Evolutionary conservation across 176 grass and related monocot genomes (phyloP).

Genomic region (Rhipidocladum racemiflorum): DNA sequence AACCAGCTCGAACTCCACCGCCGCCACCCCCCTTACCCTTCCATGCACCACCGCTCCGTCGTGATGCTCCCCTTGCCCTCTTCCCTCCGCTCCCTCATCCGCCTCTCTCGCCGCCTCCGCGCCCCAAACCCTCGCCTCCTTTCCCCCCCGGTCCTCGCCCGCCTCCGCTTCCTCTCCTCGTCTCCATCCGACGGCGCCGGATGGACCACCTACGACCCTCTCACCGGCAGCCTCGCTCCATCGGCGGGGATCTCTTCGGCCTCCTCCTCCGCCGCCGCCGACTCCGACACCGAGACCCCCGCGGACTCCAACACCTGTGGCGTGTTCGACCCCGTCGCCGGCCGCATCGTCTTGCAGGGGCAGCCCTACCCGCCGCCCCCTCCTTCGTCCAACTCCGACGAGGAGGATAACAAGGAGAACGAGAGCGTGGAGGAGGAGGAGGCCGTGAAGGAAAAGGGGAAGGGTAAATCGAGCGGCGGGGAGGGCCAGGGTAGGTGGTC

Average conservation of each 20-base stretch:
- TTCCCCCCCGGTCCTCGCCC: not conserved
- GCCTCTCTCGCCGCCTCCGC: conserved; percentile 29
- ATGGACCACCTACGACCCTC: conserved; percentile 29
- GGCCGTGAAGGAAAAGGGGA: conserved; percentile 9
- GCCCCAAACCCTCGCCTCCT: conserved; percentile 8
- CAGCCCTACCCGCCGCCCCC: not conserved
- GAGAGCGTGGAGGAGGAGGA: not conserved
- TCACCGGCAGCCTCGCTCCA: conserved; percentile 24
- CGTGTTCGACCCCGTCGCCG: conserved; percentile 57
- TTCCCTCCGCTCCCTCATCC: conserved; percentile 31
- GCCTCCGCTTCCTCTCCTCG: conserved; percentile 9
- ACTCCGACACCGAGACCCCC: not conserved
- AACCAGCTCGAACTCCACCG: not conserved
- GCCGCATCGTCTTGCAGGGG: conserved; percentile 39
- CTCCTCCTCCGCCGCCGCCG: not conserved
- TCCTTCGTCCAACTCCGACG: not conserved
- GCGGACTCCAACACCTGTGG: conserved; percentile 14
- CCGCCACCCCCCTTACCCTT: not conserved
- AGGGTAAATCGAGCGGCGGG: not conserved
- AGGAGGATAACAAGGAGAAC: not conserved
- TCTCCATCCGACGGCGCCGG: not conserved
- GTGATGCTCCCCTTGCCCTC: conserved; percentile 39
- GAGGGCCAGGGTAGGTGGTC: conserved; percentile 16
- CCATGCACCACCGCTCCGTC: conserved; percentile 21
- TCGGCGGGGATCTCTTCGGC: not conserved